Percentiles rank a stretch among this genome's conserved stretches.
Evolutionary conservation across 1,139 yeast genomes (phyloP).

Genomic region (Nadsonia commutata): DNA sequence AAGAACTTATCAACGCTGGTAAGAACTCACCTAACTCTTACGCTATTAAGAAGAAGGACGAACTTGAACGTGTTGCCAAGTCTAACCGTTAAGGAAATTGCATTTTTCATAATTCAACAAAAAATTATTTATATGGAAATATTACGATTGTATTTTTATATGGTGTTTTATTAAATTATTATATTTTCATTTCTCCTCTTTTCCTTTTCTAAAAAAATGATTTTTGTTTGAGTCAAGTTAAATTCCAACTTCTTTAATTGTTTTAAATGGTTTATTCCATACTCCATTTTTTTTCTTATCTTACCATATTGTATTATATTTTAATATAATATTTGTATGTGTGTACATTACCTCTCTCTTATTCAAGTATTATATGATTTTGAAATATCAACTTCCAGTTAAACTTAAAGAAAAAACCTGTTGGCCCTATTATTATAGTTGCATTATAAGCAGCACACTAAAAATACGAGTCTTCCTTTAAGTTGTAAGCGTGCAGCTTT

Average conservation of each 20-base stretch:
- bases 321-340: too few species aligned
- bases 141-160: slow-evolving; percentile 2
- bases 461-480: too few species aligned
- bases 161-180: slow-evolving; percentile 3
- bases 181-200: slow-evolving; percentile 1
- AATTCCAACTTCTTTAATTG: neutral
- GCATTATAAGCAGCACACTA: too few species aligned
- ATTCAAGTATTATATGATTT: too few species aligned
- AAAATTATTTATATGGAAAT: slow-evolving; percentile 1
- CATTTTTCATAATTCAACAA: slow-evolving; percentile 3
- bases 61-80: slow-evolving; percentile 99
- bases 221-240: neutral
- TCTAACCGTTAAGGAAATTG: slow-evolving; percentile 79
- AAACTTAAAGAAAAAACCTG: too few species aligned
- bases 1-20: slow-evolving; percentile 99
- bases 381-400: too few species aligned
- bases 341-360: too few species aligned
- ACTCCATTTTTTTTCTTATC: too few species aligned
- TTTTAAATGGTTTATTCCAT: too few species aligned
- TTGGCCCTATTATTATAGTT: too few species aligned
- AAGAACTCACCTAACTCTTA: slow-evolving; percentile 99
- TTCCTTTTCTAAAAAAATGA: neutral
- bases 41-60: slow-evolving; percentile 99
- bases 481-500: too few species aligned
- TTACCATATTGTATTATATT: too few species aligned